Evolutionary conservation across 78 protist species (phyloP), one percentile per base, ranked within the genome.

Genomic region (Tieghemostelium lacteum): DNA sequence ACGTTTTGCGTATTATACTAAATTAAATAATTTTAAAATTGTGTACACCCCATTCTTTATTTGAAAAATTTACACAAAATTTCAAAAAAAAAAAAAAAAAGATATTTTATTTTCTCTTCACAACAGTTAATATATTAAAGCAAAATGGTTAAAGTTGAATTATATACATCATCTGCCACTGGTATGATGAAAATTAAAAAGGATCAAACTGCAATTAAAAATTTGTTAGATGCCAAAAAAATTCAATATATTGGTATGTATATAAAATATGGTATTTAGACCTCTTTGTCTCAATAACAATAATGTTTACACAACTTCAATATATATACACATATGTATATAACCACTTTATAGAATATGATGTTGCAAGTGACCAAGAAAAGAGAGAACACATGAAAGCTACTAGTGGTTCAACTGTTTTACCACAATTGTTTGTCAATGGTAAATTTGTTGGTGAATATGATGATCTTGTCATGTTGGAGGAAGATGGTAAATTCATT

Each of bases 381-480:
- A 49, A 58, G 42, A 83, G 89, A 83, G 75, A 69, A 42, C 19
- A 39, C 7, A 83, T 83, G 89, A 83, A 83, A 69, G 42, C 63
- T 22, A 29, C 20, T 0, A 83, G 89, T 69, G 89, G 89, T 34
- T 40, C 17, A 42, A 67, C 78, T 29, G 71, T n/a, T 19, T 40
- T 83, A 19, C 89, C 89, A 57, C 89, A 83, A 69, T 61, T 83
- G 4, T 69, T 83, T 28, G 65, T 83, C n/a, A 39, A 83, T 83
- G 89, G 61, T 33, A 69, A 69, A 31, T 83, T 57, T 61, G 89
- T 63, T 67, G 89, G 89, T 69, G 67, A 40, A 71, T 24, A 24
- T n/a, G 89, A 83, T 37, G 78, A 83, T 54, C 54, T 50, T 20
- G 28, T 37, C 22, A 28, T 39, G 17, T 45, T 83, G 19, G 89